Conservation (phyloP, 805 yeast genomes). For the Yarrowia alimentaria region DNA sequence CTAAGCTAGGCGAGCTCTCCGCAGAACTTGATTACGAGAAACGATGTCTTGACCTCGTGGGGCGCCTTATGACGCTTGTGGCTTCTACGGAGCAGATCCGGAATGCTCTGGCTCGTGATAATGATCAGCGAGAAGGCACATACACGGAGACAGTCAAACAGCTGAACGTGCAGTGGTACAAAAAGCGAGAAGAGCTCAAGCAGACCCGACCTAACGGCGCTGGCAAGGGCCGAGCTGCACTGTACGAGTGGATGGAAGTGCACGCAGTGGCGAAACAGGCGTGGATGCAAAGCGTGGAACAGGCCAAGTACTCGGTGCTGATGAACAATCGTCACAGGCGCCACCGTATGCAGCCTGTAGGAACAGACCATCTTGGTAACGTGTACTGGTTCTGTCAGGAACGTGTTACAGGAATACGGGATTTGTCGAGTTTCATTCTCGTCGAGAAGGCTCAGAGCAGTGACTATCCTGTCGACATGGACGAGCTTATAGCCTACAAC, state of each 20-base stretch:
- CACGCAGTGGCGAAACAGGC: slow-evolving; percentile 15
- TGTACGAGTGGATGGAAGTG: slow-evolving; percentile 18
- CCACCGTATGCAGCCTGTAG: slow-evolving; percentile 18
- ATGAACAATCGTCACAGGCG: slow-evolving; percentile 22
- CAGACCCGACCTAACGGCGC: slow-evolving; percentile 24
- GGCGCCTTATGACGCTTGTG: slow-evolving; percentile 13
- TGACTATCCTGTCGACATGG: slow-evolving; percentile 16
- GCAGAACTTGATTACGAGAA: slow-evolving; percentile 17
- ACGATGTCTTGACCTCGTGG: slow-evolving; percentile 19
- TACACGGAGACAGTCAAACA: slow-evolving; percentile 22
- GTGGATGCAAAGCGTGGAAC: slow-evolving; percentile 20
- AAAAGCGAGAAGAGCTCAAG: slow-evolving; percentile 26
- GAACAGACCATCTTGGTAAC: slow-evolving; percentile 23
- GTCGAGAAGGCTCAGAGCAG: slow-evolving; percentile 8
- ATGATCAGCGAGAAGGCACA: slow-evolving; percentile 21
- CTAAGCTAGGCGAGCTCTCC: slow-evolving; percentile 15
- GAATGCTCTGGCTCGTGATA: slow-evolving; percentile 17
- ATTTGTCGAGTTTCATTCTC: slow-evolving; percentile 10
- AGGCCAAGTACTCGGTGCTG: slow-evolving; percentile 12
- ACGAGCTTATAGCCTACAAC: slow-evolving; percentile 14
- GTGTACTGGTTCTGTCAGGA: slow-evolving; percentile 26
- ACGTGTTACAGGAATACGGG: slow-evolving; percentile 15
- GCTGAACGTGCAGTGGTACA: slow-evolving; percentile 25
- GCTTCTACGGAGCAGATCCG: slow-evolving; percentile 22
- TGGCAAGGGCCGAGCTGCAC: slow-evolving; percentile 22